These are phyloP conservation scores for Penicillium sp. DNA, from an alignment of 2,329 filamentous ascomycete genomes.

Conservation along the genomic window DNA sequence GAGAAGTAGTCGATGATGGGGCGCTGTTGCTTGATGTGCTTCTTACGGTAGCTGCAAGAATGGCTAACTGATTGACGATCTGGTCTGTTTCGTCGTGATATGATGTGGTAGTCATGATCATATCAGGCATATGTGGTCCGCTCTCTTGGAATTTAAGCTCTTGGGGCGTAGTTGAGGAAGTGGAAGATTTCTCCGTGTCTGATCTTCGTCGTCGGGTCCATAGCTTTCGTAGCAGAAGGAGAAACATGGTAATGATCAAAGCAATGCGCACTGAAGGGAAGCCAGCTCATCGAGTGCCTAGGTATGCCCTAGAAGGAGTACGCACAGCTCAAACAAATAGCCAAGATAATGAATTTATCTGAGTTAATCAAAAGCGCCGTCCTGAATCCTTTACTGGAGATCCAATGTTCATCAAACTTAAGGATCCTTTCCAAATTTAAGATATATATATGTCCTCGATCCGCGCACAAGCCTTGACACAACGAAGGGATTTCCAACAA, in stretches of 20 bases:
- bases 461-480: not conserved
- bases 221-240: slow-evolving; percentile 5
- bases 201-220: slow-evolving; percentile 4
- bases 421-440: not conserved
- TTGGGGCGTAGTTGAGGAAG: not conserved
- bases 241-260: not conserved
- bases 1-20: not conserved
- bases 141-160: not conserved
- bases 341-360: not conserved
- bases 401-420: not conserved
- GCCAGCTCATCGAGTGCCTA: not conserved
- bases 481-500: not conserved
- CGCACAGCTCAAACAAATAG: not conserved
- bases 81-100: slow-evolving; percentile 10
- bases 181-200: not conserved
- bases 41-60: slow-evolving; percentile 13
- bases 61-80: slow-evolving; percentile 15
- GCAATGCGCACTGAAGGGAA: not conserved
- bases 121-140: not conserved
- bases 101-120: not conserved
- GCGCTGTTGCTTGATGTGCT: not conserved
- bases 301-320: not conserved
- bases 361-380: not conserved
- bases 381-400: not conserved
- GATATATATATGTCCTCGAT: not conserved